Evolutionary conservation across 2,329 filamentous ascomycete genomes (phyloP).

Genomic region (Sclerotinia subarctica): DNA sequence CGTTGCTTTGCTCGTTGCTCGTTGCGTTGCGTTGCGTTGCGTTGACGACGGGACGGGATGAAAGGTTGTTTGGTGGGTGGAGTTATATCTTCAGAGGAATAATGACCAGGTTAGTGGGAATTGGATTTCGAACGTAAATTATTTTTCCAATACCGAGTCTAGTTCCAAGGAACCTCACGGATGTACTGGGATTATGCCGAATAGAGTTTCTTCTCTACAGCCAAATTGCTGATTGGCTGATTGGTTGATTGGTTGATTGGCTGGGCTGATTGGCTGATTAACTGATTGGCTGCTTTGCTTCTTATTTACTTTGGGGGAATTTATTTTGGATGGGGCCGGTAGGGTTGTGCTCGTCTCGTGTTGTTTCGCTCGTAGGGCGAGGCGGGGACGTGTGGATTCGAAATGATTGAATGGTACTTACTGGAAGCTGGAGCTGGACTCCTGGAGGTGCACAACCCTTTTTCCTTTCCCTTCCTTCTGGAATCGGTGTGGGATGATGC

Average conservation of each 20-base stretch:
- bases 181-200: background rate
- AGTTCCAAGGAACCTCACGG: background rate
- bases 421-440: background rate
- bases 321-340: background rate
- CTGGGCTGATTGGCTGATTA: background rate
- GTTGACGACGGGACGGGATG: background rate
- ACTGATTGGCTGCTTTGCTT: background rate
- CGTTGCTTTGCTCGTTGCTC: no score
- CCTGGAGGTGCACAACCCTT: background rate
- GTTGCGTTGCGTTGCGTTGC: background rate
- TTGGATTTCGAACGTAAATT: background rate
- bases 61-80: background rate
- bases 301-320: background rate
- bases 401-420: background rate
- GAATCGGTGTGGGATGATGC: background rate
- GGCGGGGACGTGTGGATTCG: background rate
- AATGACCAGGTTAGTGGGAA: background rate
- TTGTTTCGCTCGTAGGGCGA: slow-evolving; percentile 11
- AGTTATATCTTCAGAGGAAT: slow-evolving; percentile 1
- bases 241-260: no score
- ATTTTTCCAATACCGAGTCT: background rate
- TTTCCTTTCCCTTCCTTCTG: background rate
- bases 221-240: background rate
- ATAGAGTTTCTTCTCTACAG: background rate
- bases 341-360: background rate